Evolutionary conservation across 768 basidiomycete genomes (phyloP).

Genomic region (Suillus alpinus): DNA sequence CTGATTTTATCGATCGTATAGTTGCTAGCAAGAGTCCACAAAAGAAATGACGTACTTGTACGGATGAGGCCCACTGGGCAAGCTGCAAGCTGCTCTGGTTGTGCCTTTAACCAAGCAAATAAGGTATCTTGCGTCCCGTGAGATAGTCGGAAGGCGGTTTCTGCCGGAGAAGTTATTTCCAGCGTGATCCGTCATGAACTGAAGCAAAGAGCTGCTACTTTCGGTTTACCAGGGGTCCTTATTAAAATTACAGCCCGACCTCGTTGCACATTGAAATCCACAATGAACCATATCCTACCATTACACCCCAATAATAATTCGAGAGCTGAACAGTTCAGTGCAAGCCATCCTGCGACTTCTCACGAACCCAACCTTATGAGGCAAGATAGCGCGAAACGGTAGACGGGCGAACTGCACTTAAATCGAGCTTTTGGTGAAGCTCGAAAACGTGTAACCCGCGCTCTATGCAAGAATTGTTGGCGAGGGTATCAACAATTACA

Average conservation of each 20-base stretch:
- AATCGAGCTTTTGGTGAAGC: constrained; percentile 14
- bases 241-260: not conserved
- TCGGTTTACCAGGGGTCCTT: constrained; percentile 18
- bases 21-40: not conserved
- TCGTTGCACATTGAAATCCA: not conserved
- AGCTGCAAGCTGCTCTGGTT: not conserved
- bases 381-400: constrained; percentile 16
- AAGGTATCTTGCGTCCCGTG: constrained; percentile 35
- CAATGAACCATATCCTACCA: constrained; percentile 17
- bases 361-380: constrained; percentile 16
- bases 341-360: constrained; percentile 15
- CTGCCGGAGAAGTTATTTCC: constrained; percentile 11
- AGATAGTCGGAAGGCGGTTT: constrained; percentile 39
- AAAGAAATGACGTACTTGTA: constrained; percentile 1
- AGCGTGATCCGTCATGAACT: constrained; percentile 16
- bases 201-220: constrained; percentile 12
- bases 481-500: constrained; percentile 16
- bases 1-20: too few species aligned
- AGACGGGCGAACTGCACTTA: constrained; percentile 11
- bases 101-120: constrained; percentile 22
- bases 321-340: constrained; percentile 16
- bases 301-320: constrained; percentile 13
- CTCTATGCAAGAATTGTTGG: not conserved
- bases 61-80: not conserved
- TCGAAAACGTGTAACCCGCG: constrained; percentile 11